Conservation (phyloP, 768 basidiomycete species). For the Boletus huronensis region DNA sequence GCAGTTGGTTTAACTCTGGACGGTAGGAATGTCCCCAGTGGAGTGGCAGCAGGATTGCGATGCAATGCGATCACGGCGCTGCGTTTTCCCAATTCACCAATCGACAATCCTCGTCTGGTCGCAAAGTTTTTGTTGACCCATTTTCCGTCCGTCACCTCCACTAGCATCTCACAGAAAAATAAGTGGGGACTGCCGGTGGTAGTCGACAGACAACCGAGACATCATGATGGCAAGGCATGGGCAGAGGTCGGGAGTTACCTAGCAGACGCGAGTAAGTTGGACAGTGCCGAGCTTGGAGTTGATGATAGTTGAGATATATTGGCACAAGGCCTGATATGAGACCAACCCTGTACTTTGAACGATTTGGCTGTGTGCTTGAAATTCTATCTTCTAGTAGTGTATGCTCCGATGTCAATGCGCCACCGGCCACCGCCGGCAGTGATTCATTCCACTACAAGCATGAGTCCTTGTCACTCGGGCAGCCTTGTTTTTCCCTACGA, state of each 20-base stretch:
- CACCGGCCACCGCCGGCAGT: no score
- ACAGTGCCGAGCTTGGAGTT: background rate
- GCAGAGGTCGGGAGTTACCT: background rate
- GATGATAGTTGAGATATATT: background rate
- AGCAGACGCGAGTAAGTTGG: background rate
- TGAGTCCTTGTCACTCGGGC: background rate
- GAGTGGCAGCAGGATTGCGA: no score
- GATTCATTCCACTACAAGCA: background rate
- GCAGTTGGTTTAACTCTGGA: background rate
- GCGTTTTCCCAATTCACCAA: background rate
- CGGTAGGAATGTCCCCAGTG: background rate
- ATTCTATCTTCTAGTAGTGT: background rate
- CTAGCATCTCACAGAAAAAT: background rate
- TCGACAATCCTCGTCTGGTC: background rate
- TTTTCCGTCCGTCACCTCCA: background rate
- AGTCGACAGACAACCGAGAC: no score
- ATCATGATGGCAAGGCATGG: background rate
- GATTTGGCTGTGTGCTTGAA: background rate
- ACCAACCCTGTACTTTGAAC: background rate
- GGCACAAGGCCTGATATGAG: background rate
- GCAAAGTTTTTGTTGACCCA: background rate
- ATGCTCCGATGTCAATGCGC: no score
- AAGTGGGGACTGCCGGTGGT: background rate
- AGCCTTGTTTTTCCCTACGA: slow-evolving; percentile 6
- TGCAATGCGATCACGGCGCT: background rate